A percentile compares a stretch with the other conserved stretches of the same genome.
Evolutionary conservation across 345 rosid species (phyloP).

Genomic region (Citrus inodora): DNA sequence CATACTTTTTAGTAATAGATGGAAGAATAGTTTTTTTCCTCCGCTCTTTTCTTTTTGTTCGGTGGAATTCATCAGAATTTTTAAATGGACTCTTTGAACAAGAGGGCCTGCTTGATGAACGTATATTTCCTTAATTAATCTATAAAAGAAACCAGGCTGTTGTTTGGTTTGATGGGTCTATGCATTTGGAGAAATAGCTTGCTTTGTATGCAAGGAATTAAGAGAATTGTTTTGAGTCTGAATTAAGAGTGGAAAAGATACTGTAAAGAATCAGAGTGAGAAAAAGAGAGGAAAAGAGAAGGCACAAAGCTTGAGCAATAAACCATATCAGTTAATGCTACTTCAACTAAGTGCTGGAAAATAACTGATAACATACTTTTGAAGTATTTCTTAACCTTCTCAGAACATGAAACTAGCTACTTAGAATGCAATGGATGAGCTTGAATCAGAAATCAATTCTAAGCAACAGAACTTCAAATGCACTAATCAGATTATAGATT

Average conservation of each 20-base stretch:
- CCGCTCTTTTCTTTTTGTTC: neutral
- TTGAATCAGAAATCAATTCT: neutral
- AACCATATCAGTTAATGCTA: neutral
- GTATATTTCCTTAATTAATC: neutral
- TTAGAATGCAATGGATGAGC: neutral
- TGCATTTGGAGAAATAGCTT: neutral
- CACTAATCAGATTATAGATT: neutral
- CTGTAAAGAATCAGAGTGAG: neutral
- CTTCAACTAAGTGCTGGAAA: neutral
- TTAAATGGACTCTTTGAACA: neutral
- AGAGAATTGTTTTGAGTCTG: neutral
- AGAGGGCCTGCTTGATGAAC: neutral
- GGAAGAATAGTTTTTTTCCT: neutral
- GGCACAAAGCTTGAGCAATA: neutral
- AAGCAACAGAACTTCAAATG: neutral
- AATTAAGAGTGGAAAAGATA: neutral
- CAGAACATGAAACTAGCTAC: neutral
- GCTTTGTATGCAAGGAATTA: neutral
- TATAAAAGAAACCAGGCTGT: neutral
- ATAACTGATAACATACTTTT: neutral
- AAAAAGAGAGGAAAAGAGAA: neutral
- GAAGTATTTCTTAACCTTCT: neutral
- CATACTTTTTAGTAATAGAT: conserved; percentile 4
- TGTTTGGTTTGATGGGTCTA: neutral
- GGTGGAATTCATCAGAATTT: neutral